Percentiles rank a stretch among this genome's conserved stretches.
Evolutionary conservation across 2,329 filamentous ascomycete species (phyloP).

Genomic region (Cercospora zeina): DNA sequence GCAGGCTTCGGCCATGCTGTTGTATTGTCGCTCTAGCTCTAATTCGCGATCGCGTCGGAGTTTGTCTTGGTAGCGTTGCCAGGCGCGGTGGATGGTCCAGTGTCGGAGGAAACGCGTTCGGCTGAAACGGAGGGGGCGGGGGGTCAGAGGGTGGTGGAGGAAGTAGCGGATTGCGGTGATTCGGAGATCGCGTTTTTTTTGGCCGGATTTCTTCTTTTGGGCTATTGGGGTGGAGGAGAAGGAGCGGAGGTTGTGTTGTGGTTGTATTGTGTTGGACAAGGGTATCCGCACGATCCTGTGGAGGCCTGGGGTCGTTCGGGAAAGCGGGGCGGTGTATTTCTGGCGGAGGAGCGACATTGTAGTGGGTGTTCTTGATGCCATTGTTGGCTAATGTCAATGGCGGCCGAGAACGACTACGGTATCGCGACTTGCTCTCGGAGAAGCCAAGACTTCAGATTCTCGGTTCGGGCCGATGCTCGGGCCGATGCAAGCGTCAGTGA

Average conservation of each 20-base stretch:
- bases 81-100: constrained; percentile 98
- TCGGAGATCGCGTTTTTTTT: constrained; percentile 39
- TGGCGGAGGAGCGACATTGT: constrained; percentile 34
- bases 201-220: constrained; percentile 37
- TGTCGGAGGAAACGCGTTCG: constrained; percentile 86
- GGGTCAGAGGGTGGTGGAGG: constrained; percentile 66
- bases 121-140: constrained; percentile 80
- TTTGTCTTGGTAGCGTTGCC: constrained; percentile 75
- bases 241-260: neutral
- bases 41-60: constrained; percentile 63
- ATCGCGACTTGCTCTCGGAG: constrained; percentile 15
- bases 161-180: constrained; percentile 64
- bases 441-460: constrained; percentile 10
- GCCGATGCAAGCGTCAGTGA: neutral
- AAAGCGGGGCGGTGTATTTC: constrained; percentile 13
- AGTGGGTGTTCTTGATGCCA: constrained; percentile 22
- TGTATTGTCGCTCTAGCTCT: constrained; percentile 76
- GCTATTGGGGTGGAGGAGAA: constrained; percentile 45
- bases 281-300: constrained; percentile 27
- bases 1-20: constrained; percentile 79
- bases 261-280: constrained; percentile 45
- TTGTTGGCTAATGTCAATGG: neutral
- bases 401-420: neutral
- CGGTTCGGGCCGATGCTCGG: constrained; percentile 5
- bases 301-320: constrained; percentile 33